Base-by-base conservation (phyloP, 495 filamentous ascomycete genomes). In the Neurospora sp. region DNA sequence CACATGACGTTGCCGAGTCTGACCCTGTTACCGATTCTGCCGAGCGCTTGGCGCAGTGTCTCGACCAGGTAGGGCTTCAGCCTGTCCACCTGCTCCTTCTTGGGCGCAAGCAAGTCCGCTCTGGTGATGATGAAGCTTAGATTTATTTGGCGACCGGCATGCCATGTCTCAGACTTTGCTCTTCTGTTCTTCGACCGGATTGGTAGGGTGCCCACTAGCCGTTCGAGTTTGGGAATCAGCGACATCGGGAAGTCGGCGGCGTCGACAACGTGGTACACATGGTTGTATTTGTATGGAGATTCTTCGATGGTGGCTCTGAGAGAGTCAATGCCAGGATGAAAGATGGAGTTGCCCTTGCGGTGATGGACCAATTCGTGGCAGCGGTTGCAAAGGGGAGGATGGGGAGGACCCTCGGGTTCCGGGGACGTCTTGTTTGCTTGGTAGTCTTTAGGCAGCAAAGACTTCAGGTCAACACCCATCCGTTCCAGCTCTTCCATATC, bases 171-270 rank as follows among this genome's bases (percentile, higher is more conserved):
- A 8, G 82, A 84, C 45, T 87, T 86, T 0, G 92, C 86, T 43
- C 94, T 85, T 43, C 94, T 89, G 76, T 98, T 98, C 40, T 85
- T 86, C 0, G 92, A 90, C 72, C 94, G 88, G 73, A 93, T 86
- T 11, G 90, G 88, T 70, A 89, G 85, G 1, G 91, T 75, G 2
- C 88, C 84, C 1, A 98, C 85, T 3, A 86, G 73, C 1, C 81
- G 75, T 5, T 82, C 79, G 11, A 89, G 80, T 54, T 88, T 86
- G 3, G 92, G 90, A 8, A 97, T 81, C 11, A 99, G 80, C 2
- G 95, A 97, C 86, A 99, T 90, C 28, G 96, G 96, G 75, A 99
- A 97, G 79, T 99, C 96, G 19, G 94, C 96, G 5, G 96, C 96
- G 78, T 99, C 96, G n/a, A 98, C 78, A n/a, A 99, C 86, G 80